Base-by-base conservation (phyloP, 495 filamentous ascomycete species). In the Xylaria curta region DNA sequence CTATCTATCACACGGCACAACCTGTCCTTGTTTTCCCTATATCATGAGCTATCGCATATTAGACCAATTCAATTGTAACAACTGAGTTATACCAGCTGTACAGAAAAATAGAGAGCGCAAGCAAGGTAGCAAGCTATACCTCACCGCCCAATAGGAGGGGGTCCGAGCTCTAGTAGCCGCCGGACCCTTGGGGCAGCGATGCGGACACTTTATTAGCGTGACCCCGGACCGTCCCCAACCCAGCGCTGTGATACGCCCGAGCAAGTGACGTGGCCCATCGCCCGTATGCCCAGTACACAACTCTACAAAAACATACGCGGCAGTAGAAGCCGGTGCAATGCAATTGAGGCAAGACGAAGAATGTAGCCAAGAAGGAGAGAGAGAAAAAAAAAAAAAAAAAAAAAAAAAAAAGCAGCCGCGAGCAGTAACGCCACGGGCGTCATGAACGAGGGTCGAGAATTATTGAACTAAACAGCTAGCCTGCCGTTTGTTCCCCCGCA, bases 81-180 rank as follows among this genome's bases (percentile, higher is more conserved):
- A 15, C 24, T 15, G 0, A 4, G 4, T 8, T 38, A 38, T 38
- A 8, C 6, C 36, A 38, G 8, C 36, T 38, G 6, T 38, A 54
- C 24, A 6, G 7, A 21, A 0, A 38, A 8, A 10, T 24, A 21
- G n/a, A 21, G 10, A 13, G n/a, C 36, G 1, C 8, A 4, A 4
- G 33, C 1, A 36, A 31, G 24, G 49, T 53, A 21, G 19, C 33
- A 31, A 31, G 10, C 53, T 26, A 3, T 17, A 40, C 12, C 36
- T n/a, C 49, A 56, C 31, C 49, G 49, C 65, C 65, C 49, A 56
- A 67, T 67, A 7, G 65, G 47, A 56, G 47, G 17, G 31, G 31
- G 65, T 67, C 49, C 63, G 33, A 67, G 49, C 49, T 54, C 42
- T 3, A 15, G 8, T 67, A 67, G 8, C 65, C 65, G 65, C 65